phyloP scores from a whole-genome alignment of 257 asterid genomes.

The Solanum virginianum region DNA sequence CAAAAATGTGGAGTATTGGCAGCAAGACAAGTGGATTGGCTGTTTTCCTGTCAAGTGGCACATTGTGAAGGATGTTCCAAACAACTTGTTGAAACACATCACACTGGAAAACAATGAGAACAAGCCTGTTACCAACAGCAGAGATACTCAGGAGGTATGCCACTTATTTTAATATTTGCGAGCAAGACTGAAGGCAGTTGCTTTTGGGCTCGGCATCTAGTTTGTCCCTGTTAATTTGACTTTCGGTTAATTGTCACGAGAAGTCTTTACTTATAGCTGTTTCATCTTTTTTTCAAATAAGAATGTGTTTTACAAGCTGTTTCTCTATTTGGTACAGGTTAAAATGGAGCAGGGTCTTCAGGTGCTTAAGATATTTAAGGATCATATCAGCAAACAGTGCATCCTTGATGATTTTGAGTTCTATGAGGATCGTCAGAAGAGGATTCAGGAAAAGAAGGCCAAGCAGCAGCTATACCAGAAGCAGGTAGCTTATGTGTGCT shows the following conservation, averaged over 20 bases:
- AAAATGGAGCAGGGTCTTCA: slow-evolving; percentile 54
- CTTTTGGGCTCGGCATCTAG: neutral
- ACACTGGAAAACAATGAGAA: slow-evolving; percentile 64
- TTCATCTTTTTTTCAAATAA: neutral
- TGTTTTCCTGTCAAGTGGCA: slow-evolving; percentile 87
- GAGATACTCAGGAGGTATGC: slow-evolving; percentile 78
- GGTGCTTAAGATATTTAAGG: slow-evolving; percentile 52
- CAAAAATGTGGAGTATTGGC: slow-evolving; percentile 74
- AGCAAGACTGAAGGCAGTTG: neutral
- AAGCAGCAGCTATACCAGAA: slow-evolving; percentile 37
- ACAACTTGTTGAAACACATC: slow-evolving; percentile 59
- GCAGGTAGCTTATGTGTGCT: slow-evolving; percentile 19
- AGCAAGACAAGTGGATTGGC: slow-evolving; percentile 83
- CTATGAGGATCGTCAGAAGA: slow-evolving; percentile 65
- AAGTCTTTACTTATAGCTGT: too few relatives aligned
- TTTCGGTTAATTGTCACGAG: neutral
- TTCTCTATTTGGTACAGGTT: slow-evolving; percentile 27
- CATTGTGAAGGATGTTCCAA: slow-evolving; percentile 73
- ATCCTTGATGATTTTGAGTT: slow-evolving; percentile 68
- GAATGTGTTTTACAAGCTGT: neutral
- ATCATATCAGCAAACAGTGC: slow-evolving; percentile 40
- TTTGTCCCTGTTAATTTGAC: neutral
- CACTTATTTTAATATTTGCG: neutral
- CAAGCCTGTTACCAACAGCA: slow-evolving; percentile 67
- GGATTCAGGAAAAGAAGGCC: slow-evolving; percentile 47